phyloP scores from a whole-genome alignment of 2,329 filamentous ascomycete species.

The Reticulascus tulasneorum region DNA sequence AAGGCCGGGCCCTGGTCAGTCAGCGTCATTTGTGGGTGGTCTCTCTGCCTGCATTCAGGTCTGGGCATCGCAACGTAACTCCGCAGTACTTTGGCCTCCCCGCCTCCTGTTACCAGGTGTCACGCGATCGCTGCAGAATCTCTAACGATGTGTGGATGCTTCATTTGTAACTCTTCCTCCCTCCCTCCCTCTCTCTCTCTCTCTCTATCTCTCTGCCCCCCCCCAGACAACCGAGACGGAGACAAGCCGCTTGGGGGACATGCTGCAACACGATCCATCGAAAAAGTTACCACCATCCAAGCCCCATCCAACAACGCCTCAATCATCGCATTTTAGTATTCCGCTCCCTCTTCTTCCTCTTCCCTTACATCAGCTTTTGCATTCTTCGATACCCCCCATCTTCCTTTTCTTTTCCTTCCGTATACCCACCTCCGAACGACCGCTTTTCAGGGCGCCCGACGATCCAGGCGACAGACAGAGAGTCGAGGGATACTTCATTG shows the following conservation, averaged over 20 bases:
- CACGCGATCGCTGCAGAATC: background rate
- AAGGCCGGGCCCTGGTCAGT: too few relatives aligned
- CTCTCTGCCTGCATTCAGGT: slow-evolving; percentile 2
- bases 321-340: slow-evolving; percentile 1
- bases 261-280: too few relatives aligned
- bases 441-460: slow-evolving; percentile 1
- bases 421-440: background rate
- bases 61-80: slow-evolving; percentile 3
- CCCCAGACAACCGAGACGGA: too few relatives aligned
- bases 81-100: slow-evolving; percentile 6
- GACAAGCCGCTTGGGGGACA: too few relatives aligned
- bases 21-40: slow-evolving; percentile 8
- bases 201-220: background rate
- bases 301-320: background rate
- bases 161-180: background rate
- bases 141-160: slow-evolving; percentile 2
- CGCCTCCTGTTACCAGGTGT: slow-evolving; percentile 8
- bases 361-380: background rate
- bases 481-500: too few relatives aligned
- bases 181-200: background rate
- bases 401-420: slow-evolving; percentile 1
- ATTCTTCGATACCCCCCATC: slow-evolving; percentile 9
- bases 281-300: background rate
- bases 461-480: too few relatives aligned
- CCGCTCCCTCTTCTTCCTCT: background rate